Percentiles rank a stretch among this genome's conserved stretches.
Evolutionary conservation across 768 basidiomycete species (phyloP).

Genomic region (Lepiota venenata): DNA sequence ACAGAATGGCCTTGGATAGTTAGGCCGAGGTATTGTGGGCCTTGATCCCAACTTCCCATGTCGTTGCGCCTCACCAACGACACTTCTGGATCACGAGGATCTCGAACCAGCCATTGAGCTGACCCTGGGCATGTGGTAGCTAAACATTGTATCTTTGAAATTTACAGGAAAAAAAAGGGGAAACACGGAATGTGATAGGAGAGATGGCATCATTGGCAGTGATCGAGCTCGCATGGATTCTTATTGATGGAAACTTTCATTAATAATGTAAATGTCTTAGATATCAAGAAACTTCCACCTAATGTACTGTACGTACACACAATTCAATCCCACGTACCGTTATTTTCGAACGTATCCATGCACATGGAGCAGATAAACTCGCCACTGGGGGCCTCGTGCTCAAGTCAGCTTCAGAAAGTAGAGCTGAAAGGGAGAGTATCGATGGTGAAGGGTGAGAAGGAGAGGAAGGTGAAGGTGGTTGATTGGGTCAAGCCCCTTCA

Average conservation of each 20-base stretch:
- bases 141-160: constrained; percentile 89
- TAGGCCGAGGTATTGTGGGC: no score
- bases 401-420: constrained; percentile 47
- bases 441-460: constrained; percentile 32
- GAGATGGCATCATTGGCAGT: constrained; percentile 87
- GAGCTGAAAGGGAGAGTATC: constrained; percentile 30
- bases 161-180: constrained; percentile 76
- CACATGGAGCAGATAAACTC: constrained; percentile 68
- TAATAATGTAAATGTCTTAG: constrained; percentile 38
- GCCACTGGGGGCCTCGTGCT: constrained; percentile 91
- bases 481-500: background rate
- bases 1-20: no score
- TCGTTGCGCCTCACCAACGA: no score
- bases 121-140: constrained; percentile 92
- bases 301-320: constrained; percentile 99
- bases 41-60: no score
- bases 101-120: constrained; percentile 76
- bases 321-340: constrained; percentile 98
- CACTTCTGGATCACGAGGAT: constrained; percentile 77
- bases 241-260: background rate
- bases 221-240: constrained; percentile 17
- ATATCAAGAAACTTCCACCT: constrained; percentile 93
- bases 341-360: constrained; percentile 87
- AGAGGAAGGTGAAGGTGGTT: constrained; percentile 25
- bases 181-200: constrained; percentile 82